Evolutionary conservation across 2,329 filamentous ascomycete genomes (phyloP).

Genomic region (Fusarium clavum): DNA sequence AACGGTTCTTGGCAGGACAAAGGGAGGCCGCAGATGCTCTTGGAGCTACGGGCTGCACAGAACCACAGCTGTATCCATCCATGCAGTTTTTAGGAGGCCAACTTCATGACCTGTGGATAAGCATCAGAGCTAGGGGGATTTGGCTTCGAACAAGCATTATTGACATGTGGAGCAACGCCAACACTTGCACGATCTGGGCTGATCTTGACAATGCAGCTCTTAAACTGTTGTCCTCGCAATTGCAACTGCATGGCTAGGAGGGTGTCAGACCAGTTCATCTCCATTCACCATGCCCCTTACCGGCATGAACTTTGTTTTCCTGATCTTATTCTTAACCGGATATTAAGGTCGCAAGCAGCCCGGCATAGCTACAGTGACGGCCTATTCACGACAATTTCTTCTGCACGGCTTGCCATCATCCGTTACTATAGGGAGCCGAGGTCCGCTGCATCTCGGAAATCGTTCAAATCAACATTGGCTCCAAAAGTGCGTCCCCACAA

Average conservation of each 20-base stretch:
- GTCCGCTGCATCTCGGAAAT: slow-evolving; percentile 7
- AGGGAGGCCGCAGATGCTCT: slow-evolving; percentile 10
- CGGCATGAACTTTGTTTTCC: not conserved
- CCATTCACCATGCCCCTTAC: not conserved
- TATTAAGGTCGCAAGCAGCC: not conserved
- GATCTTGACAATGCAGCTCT: slow-evolving; percentile 23
- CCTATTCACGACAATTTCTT: not conserved
- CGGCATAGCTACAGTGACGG: not conserved
- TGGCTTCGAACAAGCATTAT: slow-evolving; percentile 27
- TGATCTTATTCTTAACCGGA: not conserved
- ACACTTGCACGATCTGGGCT: slow-evolving; percentile 32
- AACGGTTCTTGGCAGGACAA: slow-evolving; percentile 29
- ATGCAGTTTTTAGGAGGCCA: slow-evolving; percentile 22
- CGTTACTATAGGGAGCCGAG: slow-evolving; percentile 15
- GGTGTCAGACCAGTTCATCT: not conserved
- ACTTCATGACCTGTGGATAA: slow-evolving; percentile 19
- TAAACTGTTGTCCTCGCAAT: not conserved
- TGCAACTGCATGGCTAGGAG: slow-evolving; percentile 9
- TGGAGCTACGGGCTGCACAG: not conserved
- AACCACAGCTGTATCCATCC: slow-evolving; percentile 11
- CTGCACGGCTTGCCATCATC: not conserved
- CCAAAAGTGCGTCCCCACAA: slow-evolving; percentile 1
- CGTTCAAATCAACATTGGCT: slow-evolving; percentile 10
- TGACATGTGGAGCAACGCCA: slow-evolving; percentile 12
- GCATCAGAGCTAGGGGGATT: slow-evolving; percentile 10